Conservation (phyloP, 176 grass and related monocot genomes). For the Carex littledalei region DNA sequence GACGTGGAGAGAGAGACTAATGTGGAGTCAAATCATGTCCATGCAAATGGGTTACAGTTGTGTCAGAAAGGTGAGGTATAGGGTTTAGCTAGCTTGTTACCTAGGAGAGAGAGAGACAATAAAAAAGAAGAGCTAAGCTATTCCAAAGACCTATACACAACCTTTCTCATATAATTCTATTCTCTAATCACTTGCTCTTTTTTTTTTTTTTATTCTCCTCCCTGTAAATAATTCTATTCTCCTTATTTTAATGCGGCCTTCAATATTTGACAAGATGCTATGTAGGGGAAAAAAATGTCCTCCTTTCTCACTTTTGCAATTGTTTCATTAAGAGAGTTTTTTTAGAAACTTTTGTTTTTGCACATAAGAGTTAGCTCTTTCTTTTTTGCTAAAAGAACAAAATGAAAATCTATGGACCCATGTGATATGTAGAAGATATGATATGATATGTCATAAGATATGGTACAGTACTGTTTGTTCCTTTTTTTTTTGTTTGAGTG, state of each 20-base stretch:
- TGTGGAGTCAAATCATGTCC: constrained; percentile 57
- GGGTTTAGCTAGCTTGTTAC: not conserved
- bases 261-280: not conserved
- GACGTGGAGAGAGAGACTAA: not conserved
- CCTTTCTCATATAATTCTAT: not conserved
- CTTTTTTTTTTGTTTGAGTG: not conserved
- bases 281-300: not conserved
- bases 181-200: not conserved
- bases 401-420: constrained; percentile 2
- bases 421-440: not conserved
- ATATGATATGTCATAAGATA: not conserved
- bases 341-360: not conserved
- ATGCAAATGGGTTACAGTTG: constrained; percentile 50
- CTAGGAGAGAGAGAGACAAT: not conserved
- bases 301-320: not conserved
- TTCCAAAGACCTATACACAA: not conserved
- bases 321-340: not conserved
- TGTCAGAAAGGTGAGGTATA: constrained; percentile 36
- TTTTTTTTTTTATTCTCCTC: not conserved
- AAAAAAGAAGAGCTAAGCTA: not conserved
- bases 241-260: not conserved
- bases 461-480: not conserved
- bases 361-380: not conserved
- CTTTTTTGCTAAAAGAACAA: not conserved
- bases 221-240: not conserved